A percentile compares a stretch with the other conserved stretches of the same genome.
These are phyloP conservation scores for Tolypocladium pustulatum DNA, from an alignment of 2,329 filamentous ascomycete species.

Conservation along the genomic window DNA sequence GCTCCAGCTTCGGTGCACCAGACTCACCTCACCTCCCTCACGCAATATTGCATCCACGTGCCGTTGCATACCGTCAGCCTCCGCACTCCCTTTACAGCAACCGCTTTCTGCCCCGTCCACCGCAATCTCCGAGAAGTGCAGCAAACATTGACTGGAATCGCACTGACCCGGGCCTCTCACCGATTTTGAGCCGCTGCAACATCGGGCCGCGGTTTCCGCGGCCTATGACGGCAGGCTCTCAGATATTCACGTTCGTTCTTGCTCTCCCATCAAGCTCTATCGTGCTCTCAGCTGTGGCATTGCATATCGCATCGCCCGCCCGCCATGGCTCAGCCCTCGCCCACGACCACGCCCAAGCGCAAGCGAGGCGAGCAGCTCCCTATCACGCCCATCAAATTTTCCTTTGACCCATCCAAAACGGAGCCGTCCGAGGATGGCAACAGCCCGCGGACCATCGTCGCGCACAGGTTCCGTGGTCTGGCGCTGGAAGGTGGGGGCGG, in stretches of 20 bases:
- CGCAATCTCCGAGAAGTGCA: background rate
- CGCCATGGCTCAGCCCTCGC: conserved; percentile 8
- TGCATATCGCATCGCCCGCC: background rate
- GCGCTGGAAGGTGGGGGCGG: conserved; percentile 36
- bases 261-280: background rate
- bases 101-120: background rate
- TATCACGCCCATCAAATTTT: conserved; percentile 29
- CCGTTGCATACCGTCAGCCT: background rate
- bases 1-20: background rate
- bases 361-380: conserved; percentile 29
- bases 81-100: background rate
- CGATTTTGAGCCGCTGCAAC: background rate
- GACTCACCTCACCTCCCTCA: background rate
- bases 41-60: background rate
- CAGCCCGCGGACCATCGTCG: conserved; percentile 43
- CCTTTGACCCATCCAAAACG: conserved; percentile 29
- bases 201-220: background rate
- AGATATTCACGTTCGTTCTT: background rate
- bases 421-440: conserved; percentile 32
- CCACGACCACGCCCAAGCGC: conserved; percentile 31
- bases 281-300: background rate
- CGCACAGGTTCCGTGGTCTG: conserved; percentile 41
- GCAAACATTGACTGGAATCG: background rate
- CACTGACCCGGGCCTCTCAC: background rate
- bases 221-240: background rate